A percentile compares a stretch with the other conserved stretches of the same genome.
Evolutionary conservation across 352 stramenopile species (phyloP).

Genomic region (Pythium periplocum): DNA sequence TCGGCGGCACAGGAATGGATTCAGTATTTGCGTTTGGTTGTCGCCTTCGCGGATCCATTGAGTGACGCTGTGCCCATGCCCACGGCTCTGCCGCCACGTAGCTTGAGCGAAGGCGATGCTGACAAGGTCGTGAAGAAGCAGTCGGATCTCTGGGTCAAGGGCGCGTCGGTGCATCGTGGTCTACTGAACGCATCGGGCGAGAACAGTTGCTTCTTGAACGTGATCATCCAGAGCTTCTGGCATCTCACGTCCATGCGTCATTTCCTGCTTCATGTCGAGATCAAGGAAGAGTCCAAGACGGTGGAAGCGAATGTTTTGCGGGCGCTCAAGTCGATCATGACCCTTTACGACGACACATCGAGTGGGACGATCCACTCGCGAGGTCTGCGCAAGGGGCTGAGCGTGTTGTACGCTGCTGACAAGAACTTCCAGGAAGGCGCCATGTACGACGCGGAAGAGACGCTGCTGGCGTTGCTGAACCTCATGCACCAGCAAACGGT

Average conservation of each 20-base stretch:
- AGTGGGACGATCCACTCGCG: slow-evolving; percentile 73
- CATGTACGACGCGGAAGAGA: slow-evolving; percentile 88
- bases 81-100: not conserved
- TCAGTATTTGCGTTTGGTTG: slow-evolving; percentile 50
- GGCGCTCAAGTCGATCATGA: slow-evolving; percentile 74
- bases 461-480: slow-evolving; percentile 74
- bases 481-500: slow-evolving; percentile 84
- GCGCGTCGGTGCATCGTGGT: slow-evolving; percentile 73
- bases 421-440: slow-evolving; percentile 84
- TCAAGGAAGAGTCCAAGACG: slow-evolving; percentile 64
- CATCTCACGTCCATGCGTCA: slow-evolving; percentile 85
- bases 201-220: slow-evolving; percentile 90
- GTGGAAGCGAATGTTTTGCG: slow-evolving; percentile 76
- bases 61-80: too few species aligned
- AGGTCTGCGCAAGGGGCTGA: slow-evolving; percentile 77
- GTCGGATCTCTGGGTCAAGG: slow-evolving; percentile 76
- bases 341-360: slow-evolving; percentile 78
- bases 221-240: slow-evolving; percentile 90
- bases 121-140: slow-evolving; percentile 34
- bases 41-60: not conserved
- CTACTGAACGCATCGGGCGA: slow-evolving; percentile 70
- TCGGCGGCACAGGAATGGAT: slow-evolving; percentile 70
- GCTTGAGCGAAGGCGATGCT: not conserved
- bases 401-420: slow-evolving; percentile 74
- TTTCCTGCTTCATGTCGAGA: slow-evolving; percentile 80